Evolutionary conservation across 73 alveolate species (phyloP), one percentile per base, ranked within the genome.

Genomic region (Paramecium octaurelia): DNA sequence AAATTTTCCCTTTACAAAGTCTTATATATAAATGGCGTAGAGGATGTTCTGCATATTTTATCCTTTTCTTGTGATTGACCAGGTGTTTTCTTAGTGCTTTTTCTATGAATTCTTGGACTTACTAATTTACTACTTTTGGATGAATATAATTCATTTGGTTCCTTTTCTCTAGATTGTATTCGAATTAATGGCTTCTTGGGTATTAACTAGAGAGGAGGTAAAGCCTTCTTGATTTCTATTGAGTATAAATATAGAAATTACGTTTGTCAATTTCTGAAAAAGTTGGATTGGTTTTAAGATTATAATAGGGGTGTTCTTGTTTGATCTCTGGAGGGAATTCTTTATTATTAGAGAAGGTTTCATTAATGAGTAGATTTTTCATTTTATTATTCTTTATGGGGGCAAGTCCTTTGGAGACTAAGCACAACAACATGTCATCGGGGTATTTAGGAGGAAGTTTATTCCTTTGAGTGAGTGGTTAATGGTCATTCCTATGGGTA

Each of bases 1-100:
- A 75, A 35, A 75, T 75, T 75, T 38, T 75, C 64, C 20, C n/a
- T 42, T 75, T 75, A 35, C 24, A 38, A 4, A 75, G 64, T n/a
- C 34, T 36, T 75, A 38, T 75, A 38, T 0, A 75, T 75, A 75
- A 75, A 75, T 75, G 88, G 88, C 0, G 88, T 75, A 10, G 88
- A 75, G 4, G 88, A 75, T 29, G 88, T 75, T 38, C 88, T 35
- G n/a, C 88, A 34, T 21, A 75, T 35, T 38, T 75, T 29, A 29
- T 64, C 84, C 21, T 27, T 35, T 12, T 73, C 87, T 35, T 2
- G 11, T 12, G 44, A 31, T 64, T 64, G 31, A 1, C 27, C 42
- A 0, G 16, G 5, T 24, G 42, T 23, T 6, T 64, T 14, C 8
- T 14, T 23, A 27, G 24, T 64, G 7, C 84, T 27, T 23, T 34